These are phyloP conservation scores for Trichoderma reesei DNA, from an alignment of 495 filamentous ascomycete species.

Conservation along the genomic window DNA sequence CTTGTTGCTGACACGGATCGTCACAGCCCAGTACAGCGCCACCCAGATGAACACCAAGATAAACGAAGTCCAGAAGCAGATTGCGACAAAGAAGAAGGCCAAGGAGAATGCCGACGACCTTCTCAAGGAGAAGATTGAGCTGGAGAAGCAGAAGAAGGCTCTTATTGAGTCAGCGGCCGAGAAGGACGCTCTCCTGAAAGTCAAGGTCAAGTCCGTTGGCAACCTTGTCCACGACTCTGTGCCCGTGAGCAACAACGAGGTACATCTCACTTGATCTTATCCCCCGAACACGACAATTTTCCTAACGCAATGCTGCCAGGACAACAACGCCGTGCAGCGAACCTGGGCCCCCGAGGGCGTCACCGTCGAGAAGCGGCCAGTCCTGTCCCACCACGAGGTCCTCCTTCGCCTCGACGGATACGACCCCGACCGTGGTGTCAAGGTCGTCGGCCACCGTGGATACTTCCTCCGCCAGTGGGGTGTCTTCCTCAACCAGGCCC, in stretches of 20 bases:
- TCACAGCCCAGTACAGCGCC: conserved; percentile 64
- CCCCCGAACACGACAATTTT: background rate
- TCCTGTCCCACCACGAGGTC: conserved; percentile 91
- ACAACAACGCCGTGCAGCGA: conserved; percentile 67
- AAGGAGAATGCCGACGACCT: conserved; percentile 85
- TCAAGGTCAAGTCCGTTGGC: conserved; percentile 75
- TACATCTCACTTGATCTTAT: conserved; percentile 15
- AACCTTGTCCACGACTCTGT: conserved; percentile 92
- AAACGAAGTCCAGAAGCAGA: conserved; percentile 81
- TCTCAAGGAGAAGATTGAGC: conserved; percentile 59
- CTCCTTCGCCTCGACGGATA: conserved; percentile 80
- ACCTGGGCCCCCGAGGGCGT: conserved; percentile 72
- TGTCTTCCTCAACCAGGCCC: conserved; percentile 83
- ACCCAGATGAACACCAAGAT: conserved; percentile 72
- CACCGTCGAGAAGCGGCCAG: conserved; percentile 52
- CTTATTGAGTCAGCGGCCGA: conserved; percentile 60
- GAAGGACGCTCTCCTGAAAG: conserved; percentile 62
- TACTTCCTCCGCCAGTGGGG: conserved; percentile 88
- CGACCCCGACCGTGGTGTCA: conserved; percentile 86
- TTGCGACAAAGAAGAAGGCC: conserved; percentile 88
- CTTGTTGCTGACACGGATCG: conserved; percentile 9
- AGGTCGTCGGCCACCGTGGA: conserved; percentile 90
- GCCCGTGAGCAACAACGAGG: conserved; percentile 83
- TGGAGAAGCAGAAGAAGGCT: conserved; percentile 72
- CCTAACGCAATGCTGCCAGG: conserved; percentile 35